Evolutionary conservation across 2,329 filamentous ascomycete species (phyloP).

Genomic region (Epichloe baconii): DNA sequence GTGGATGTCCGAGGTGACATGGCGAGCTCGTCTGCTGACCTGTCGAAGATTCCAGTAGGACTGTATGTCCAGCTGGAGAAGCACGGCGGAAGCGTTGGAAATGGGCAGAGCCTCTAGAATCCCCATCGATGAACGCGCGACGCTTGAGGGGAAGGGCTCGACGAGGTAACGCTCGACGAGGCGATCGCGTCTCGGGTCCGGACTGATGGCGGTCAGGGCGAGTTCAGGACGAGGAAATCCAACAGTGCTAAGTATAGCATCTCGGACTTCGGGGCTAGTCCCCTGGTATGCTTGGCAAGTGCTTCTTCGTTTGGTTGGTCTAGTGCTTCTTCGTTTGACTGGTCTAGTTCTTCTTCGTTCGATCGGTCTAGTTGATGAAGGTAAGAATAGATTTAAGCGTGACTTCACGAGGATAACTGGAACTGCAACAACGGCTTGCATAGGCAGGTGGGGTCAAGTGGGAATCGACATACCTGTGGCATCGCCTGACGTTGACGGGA

Average conservation of each 20-base stretch:
- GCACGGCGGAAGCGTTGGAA: neutral
- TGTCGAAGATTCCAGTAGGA: conserved; percentile 4
- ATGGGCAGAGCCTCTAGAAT: neutral
- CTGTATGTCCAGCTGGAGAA: neutral
- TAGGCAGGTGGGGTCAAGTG: no score
- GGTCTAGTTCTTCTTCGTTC: no score
- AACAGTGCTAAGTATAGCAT: neutral
- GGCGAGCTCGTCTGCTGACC: conserved; percentile 1
- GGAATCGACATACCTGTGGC: no score
- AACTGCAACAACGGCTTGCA: no score
- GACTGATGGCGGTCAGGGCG: neutral
- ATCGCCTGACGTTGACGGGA: no score
- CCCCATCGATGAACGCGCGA: neutral
- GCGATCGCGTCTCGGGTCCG: neutral
- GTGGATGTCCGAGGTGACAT: neutral
- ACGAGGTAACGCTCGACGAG: neutral
- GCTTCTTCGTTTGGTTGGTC: no score
- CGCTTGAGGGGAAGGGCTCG: neutral
- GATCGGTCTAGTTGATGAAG: no score
- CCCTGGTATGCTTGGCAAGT: no score
- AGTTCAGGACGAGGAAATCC: neutral
- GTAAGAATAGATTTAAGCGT: no score
- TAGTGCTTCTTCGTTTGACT: no score
- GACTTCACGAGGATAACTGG: no score
- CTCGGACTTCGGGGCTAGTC: no score